These are phyloP conservation scores for Tricholoma sp. DNA, from an alignment of 768 basidiomycete species.

Conservation along the genomic window DNA sequence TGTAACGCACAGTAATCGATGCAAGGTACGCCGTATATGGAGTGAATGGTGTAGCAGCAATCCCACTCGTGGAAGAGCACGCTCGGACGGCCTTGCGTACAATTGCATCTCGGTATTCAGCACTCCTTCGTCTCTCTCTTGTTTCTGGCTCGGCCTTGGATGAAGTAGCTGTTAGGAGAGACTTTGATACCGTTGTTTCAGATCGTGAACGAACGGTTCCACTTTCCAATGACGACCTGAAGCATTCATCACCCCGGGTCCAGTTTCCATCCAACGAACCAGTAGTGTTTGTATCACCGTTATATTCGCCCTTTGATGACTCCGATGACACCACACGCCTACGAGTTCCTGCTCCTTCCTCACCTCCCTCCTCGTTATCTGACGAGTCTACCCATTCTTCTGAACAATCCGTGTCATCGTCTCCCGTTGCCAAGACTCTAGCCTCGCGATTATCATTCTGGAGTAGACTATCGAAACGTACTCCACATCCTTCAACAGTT, in stretches of 20 bases:
- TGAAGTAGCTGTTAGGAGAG: slow-evolving; percentile 7
- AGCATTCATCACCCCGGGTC: slow-evolving; percentile 32
- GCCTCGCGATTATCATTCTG: slow-evolving; percentile 72
- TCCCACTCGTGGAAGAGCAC: slow-evolving; percentile 64
- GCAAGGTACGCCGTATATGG: slow-evolving; percentile 55
- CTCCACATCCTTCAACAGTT: slow-evolving; percentile 10
- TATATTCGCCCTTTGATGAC: slow-evolving; percentile 19
- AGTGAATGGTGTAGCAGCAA: slow-evolving; percentile 62
- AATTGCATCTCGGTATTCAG: slow-evolving; percentile 46
- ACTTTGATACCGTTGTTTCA: slow-evolving; percentile 3
- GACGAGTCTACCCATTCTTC: slow-evolving; percentile 54
- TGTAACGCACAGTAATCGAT: slow-evolving; percentile 51
- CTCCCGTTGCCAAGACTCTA: slow-evolving; percentile 58
- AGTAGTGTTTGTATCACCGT: slow-evolving; percentile 40
- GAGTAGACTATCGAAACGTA: slow-evolving; percentile 54
- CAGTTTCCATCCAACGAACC: slow-evolving; percentile 48
- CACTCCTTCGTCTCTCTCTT: slow-evolving; percentile 42
- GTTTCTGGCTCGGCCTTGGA: slow-evolving; percentile 26
- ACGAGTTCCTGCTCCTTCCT: slow-evolving; percentile 28
- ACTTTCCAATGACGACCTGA: neutral
- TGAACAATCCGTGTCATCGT: slow-evolving; percentile 36
- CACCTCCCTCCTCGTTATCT: slow-evolving; percentile 40
- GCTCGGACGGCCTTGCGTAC: slow-evolving; percentile 50
- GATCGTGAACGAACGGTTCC: neutral
- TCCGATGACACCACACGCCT: slow-evolving; percentile 10